Evolutionary conservation across 2,329 filamentous ascomycete genomes (phyloP), one percentile per base, ranked within the genome.

Genomic region (Colletotrichum caudatum): DNA sequence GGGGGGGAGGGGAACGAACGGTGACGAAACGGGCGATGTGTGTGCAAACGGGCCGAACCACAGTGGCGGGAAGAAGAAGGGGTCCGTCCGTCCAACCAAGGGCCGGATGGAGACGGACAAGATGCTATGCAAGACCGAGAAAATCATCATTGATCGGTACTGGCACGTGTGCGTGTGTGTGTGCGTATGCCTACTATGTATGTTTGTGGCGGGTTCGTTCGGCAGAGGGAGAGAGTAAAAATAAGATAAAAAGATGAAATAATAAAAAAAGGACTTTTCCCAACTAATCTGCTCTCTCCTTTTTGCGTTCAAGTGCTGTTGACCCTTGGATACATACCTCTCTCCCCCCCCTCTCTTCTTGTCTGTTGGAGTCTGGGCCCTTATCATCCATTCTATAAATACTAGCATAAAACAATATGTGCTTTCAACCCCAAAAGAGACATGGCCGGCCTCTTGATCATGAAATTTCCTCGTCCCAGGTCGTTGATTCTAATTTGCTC

Each of bases 391-490:
- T 56, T 56, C 46, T 48, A 23, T 48, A 48, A 48, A 23, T 48
- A 12, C 54, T 9, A 39, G 20, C 20, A 9, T 23, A 23, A 23
- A 23, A 12, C 9, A 39, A 18, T 16, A 35, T 39, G 54, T 26
- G 2, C 6, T 48, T 35, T 57, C 16, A 16, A 39, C 20, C 33
- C 54, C 16, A 39, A 39, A 16, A 20, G 51, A 56, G 29, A n/a
- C 46, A 5, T 41, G 35, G 35, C 54, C 33, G 26, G 50, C 48
- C 29, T 23, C 29, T n/a, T 37, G 16, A 23, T 54, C 48, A 23
- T 44, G 26, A 54, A 39, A 63, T 8, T 23, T n/a, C 37, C 46
- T 41, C 48, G 35, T 64, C 61, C 61, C 61, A 29, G 20, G 48
- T 54, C 23, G 33, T 29, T 33, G 18, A 20, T 33, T 33, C 5